phyloP scores from a whole-genome alignment of 352 stramenopile genomes.

The Saprolegnia parasitica region DNA sequence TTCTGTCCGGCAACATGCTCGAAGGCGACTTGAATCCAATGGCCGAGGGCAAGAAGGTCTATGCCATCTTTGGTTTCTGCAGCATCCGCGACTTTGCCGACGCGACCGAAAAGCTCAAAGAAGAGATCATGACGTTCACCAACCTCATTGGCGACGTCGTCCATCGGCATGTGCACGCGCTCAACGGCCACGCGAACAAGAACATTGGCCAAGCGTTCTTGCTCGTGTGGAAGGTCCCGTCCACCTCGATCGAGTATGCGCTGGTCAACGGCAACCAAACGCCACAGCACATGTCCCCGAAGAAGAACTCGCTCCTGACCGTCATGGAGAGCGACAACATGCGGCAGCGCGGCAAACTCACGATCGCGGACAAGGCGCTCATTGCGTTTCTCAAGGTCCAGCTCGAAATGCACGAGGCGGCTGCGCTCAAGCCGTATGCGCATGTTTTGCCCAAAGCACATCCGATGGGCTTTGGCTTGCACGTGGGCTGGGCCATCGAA shows the following conservation, averaged over 20 bases:
- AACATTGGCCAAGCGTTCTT: constrained; percentile 91
- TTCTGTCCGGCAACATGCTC: constrained; percentile 85
- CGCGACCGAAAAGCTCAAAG: constrained; percentile 85
- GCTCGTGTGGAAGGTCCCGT: constrained; percentile 90
- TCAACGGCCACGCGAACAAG: constrained; percentile 86
- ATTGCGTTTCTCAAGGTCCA: constrained; percentile 95
- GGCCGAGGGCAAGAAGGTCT: constrained; percentile 87
- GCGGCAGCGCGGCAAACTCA: constrained; percentile 67
- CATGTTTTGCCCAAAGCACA: constrained; percentile 68
- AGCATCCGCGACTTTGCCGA: constrained; percentile 93
- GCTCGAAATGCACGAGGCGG: constrained; percentile 75
- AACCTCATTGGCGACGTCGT: constrained; percentile 89
- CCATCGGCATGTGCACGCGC: constrained; percentile 78
- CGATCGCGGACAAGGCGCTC: constrained; percentile 91
- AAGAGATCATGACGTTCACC: constrained; percentile 90
- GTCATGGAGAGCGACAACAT: constrained; percentile 53
- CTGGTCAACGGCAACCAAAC: constrained; percentile 73
- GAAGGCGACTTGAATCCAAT: constrained; percentile 85
- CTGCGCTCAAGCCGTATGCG: constrained; percentile 67
- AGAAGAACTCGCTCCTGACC: constrained; percentile 24
- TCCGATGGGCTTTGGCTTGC: constrained; percentile 92
- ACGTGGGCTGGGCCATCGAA: constrained; percentile 95
- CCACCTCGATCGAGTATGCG: constrained; percentile 52
- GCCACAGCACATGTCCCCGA: constrained; percentile 44
- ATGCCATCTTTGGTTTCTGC: constrained; percentile 93